Conservation (phyloP, 2,329 filamentous ascomycete species). For the Ophiobolus disseminans region DNA sequence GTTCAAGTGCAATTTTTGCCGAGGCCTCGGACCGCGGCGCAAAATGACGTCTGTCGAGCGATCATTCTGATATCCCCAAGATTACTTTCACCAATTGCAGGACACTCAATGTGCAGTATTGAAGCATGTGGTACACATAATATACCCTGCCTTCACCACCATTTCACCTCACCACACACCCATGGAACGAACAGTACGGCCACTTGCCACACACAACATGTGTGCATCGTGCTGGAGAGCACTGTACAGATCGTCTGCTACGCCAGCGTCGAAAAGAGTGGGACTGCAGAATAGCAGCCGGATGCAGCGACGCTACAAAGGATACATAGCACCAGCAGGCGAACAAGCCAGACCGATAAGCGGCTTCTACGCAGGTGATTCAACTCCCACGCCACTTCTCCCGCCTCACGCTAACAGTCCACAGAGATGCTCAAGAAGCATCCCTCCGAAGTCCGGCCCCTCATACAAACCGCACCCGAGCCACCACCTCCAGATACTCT, state of each 20-base stretch:
- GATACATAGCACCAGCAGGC: conserved; percentile 46
- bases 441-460: conserved; percentile 33
- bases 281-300: conserved; percentile 45
- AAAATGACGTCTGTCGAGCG: conserved; percentile 42
- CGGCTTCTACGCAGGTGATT: conserved; percentile 50
- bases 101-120: conserved; percentile 10
- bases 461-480: conserved; percentile 40
- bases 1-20: conserved; percentile 32
- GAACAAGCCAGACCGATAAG: conserved; percentile 48
- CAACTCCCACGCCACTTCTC: not conserved
- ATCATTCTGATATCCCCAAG: conserved; percentile 19
- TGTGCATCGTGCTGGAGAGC: conserved; percentile 34
- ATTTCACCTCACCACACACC: conserved; percentile 15
- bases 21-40: conserved; percentile 32
- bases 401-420: conserved; percentile 22
- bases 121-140: conserved; percentile 1
- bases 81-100: conserved; percentile 4
- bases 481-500: too few relatives aligned
- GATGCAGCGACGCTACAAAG: conserved; percentile 44
- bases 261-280: conserved; percentile 10
- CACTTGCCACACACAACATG: conserved; percentile 28
- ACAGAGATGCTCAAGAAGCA: conserved; percentile 49
- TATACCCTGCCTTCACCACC: not conserved
- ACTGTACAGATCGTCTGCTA: conserved; percentile 14
- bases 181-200: conserved; percentile 19